Conservation (phyloP, 345 rosid genomes). For the Cardiospermum halicacabum region DNA sequence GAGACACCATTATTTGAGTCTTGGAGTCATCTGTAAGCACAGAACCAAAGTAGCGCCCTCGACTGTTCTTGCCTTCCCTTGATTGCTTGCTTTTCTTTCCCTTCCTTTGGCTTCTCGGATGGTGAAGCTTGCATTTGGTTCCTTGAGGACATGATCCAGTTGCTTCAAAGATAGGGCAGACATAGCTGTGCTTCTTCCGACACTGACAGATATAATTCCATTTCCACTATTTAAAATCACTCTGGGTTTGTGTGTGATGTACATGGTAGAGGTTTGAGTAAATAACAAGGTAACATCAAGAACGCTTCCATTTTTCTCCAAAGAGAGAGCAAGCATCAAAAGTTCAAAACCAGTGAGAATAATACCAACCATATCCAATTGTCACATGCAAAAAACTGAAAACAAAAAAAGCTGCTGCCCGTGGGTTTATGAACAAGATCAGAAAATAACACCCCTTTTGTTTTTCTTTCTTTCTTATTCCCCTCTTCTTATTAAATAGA, state of each 20-base stretch:
- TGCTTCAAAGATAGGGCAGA: conserved; percentile 71
- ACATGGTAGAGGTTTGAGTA: neutral
- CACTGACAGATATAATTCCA: conserved; percentile 59
- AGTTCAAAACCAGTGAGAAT: neutral
- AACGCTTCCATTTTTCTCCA: neutral
- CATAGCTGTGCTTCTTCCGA: conserved; percentile 89
- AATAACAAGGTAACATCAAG: neutral
- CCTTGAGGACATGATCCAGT: conserved; percentile 78
- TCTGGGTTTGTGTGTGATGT: conserved; percentile 13
- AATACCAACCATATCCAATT: neutral
- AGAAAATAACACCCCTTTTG: too few relatives aligned
- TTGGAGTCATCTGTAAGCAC: conserved; percentile 19
- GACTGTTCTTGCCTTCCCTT: conserved; percentile 37
- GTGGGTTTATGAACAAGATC: too few relatives aligned
- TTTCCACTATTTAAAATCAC: conserved; percentile 23
- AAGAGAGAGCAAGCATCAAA: neutral
- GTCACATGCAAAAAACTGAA: neutral
- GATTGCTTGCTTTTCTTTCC: conserved; percentile 60
- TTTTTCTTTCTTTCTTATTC: neutral
- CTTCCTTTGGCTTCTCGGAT: conserved; percentile 60
- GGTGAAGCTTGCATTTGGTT: conserved; percentile 88
- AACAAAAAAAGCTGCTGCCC: neutral
- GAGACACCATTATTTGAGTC: conserved; percentile 28
- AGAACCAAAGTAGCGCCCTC: conserved; percentile 70
- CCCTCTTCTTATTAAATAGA: too few relatives aligned